Evolutionary conservation across 495 filamentous ascomycete species (phyloP), one percentile per base, ranked within the genome.

Genomic region (Penicillium canescens): DNA sequence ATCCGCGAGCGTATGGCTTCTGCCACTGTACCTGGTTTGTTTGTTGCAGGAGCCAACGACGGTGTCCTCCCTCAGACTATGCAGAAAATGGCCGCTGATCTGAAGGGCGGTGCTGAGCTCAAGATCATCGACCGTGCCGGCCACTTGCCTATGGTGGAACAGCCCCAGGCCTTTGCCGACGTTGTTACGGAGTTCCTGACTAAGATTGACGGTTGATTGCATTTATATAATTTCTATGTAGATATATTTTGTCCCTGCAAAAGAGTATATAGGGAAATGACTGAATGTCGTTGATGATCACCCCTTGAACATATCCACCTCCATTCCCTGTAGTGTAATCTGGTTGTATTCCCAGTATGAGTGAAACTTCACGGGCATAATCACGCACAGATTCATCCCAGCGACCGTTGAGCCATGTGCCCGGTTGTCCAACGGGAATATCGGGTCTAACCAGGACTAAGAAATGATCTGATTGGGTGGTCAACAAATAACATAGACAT

Each of bases 131-230:
- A 85, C 2, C 67, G 73, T 21, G 86, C 88, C 0, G 90, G 90
- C 0, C 90, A 94, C 73, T 67, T 94, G 70, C 90, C 90, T 4
- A 94, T 94, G 90, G 84, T 82, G 34, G 89, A 94, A 75, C 81
- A 86, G 54, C 86, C 87, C 8, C 68, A 70, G 54, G 80, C 78
- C 11, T 88, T 91, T 67, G 83, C 83, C 55, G 75, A 78, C 39
- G 79, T 81, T 34, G 78, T 90, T 6, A 71, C 74, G 42, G 72
- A 59, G 26, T 86, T 84, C 50, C 58, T 90, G 56, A 20, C 59
- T 42, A 62, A 67, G 49, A 60, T 67, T 42, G 64, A 67, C 57
- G 57, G 50, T 37, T 63, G 45, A 54, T 35, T 46, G 43, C 26
- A 47, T 48, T 40, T 45, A 24, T 56, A 49, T 33, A 18, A 12